Base-by-base conservation (phyloP, 371 early-diverging fungal species). In the Circinella umbellata region DNA sequence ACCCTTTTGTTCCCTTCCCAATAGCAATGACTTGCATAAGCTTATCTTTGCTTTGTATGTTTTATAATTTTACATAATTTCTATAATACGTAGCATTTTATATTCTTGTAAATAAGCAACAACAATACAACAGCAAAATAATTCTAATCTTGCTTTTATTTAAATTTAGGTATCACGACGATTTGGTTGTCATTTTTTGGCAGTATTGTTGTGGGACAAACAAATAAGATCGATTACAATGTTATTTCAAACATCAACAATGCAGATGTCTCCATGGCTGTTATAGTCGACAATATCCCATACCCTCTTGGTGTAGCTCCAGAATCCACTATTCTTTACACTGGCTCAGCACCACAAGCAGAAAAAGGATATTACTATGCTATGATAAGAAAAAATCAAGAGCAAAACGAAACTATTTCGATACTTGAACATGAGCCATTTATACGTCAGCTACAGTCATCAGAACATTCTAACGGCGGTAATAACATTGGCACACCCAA, bases 271-370 rank as follows among this genome's bases (percentile, higher is more conserved):
- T 9, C 36, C 6, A 61, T 70, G 54, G 70, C 55, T 6, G 76
- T 76, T 3, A 34, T 68, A 27, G 76, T 76, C 1, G 73, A 73
- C 17, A 61, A 64, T 15, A 49, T 62, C n/a, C 13, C 63, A 11
- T 76, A 73, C 61, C 69, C 67, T 14, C 51, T 76, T 1, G 11
- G n/a, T 11, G 34, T 39, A 0, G 14, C 68, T 34, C 17, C 39
- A 0, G 61, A 68, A n/a, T 17, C 55, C 7, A 18, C 64, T 5
- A 20, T 76, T 20, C 34, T 76, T 2, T 61, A 62, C 13, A 63
- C 66, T 0, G 76, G 76, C 14, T 7, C 36, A 14, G 76, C 76
- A 1, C 76, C 76, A 13, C n/a, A n/a, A 9, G 69, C 71, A 3
- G 34, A 49, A 20, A n/a, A 70, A 13, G 57, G 59, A 11, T 73